Evolutionary conservation across 257 asterid genomes (phyloP), one percentile per base, ranked within the genome.

Genomic region (Ehretia macrophylla): DNA sequence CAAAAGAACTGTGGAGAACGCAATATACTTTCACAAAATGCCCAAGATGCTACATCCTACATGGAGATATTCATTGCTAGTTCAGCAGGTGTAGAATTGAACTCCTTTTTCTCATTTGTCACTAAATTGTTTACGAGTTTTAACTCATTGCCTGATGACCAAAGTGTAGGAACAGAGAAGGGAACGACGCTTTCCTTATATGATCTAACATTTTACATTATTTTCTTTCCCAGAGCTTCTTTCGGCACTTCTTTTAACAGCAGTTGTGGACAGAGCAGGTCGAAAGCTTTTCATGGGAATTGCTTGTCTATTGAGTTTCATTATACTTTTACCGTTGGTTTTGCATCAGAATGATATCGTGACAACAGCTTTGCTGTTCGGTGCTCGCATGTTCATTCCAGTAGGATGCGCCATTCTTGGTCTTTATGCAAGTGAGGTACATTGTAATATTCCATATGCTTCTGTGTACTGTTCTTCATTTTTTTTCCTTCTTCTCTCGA

Each of bases 261-360:
- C 74, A 64, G 68, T 86, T 9, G 90, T 88, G 32, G 94, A 88
- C 63, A 81, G 65, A 65, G 62, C 77, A 22, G 97, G 94, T 49
- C 88, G 89, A 46, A 88, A 82, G 75, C 65, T 72, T 74, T 78
- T 80, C 72, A 78, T 86, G 87, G 78, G 68, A 14, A 42, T 77
- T 65, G 75, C 84, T 90, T 81, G 70, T 16, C 58, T 55, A 44
- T 60, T 75, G 38, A 46, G 82, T 67, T 59, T 80, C 42, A n/a
- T 78, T 16, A 58, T 80, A 21, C 79, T 88, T 48, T 62, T 78
- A 47, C 97, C 97, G 10, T 68, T 88, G 50, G 49, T 78, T 71
- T 35, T 51, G 44, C 79, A 63, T 58, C 94, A 72, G 70, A 69
- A 56, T 6, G 87, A 86, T 81, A 53, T 62, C 48, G 32, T 77